Evolutionary conservation across 1,139 yeast genomes (phyloP), one percentile per base, ranked within the genome.

Genomic region (Kazachstania sp.): DNA sequence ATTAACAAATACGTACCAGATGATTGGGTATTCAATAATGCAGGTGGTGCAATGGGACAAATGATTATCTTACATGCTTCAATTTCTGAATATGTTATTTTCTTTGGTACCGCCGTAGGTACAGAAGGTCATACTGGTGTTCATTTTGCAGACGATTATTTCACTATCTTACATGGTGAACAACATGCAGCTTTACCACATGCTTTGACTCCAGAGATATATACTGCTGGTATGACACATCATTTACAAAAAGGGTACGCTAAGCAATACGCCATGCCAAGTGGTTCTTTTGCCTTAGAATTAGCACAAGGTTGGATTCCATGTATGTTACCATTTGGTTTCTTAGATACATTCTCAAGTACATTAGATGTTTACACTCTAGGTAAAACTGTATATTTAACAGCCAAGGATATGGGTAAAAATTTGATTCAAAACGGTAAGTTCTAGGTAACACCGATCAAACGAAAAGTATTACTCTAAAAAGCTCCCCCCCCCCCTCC

Each of bases 301-400:
- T 76, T 92, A 61, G 98, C 98, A 7, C 98, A 92, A 71, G 98
- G 98, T 49, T 92, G 96, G 95, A 86, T 92, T 56, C 98, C 98
- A 34, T 83, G 94, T 45, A 92, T 92, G 98, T 75, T 94, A 54
- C 97, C 97, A 19, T 94, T 92, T 65, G 98, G 98, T 0, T 79
- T 92, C 67, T 71, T 86, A 50, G 95, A 87, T 63, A 79, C 84
- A 6, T 63, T 85, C 50, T 75, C 83, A 47, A 83, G 95, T 39
- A 92, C 97, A 13, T 68, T 88, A 58, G 98, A 92, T 66, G 68
- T 83, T 54, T 66, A 72, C 57, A 79, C 95, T 23, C 73, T 90
- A 51, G 70, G 67, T 52, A 76, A 77, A 65, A 92, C 97, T 11
- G 77, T 75, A 40, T 77, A 75, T 56, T 74, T 83, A 56, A 86